These are phyloP conservation scores for Dothistroma septosporum DNA, from an alignment of 2,329 filamentous ascomycete genomes.

Conservation along the genomic window DNA sequence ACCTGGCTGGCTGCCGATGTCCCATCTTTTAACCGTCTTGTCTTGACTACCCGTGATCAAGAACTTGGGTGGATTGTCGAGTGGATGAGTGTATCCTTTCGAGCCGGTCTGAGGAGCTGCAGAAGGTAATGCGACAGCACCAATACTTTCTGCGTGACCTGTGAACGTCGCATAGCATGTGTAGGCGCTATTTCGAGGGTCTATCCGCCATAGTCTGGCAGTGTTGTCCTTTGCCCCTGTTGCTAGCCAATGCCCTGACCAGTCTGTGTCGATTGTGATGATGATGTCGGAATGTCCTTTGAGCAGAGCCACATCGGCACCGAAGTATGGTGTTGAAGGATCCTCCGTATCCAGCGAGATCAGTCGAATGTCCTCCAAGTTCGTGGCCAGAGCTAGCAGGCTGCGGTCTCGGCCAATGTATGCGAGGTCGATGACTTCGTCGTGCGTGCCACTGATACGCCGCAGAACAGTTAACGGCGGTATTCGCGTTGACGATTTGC, in stretches of 20 bases:
- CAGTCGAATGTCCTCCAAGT: constrained; percentile 87
- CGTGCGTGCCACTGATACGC: constrained; percentile 90
- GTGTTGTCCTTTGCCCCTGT: constrained; percentile 97
- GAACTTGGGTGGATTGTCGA: constrained; percentile 76
- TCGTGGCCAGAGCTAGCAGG: constrained; percentile 84
- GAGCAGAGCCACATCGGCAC: constrained; percentile 79
- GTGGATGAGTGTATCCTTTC: constrained; percentile 65
- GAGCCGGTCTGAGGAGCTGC: constrained; percentile 63
- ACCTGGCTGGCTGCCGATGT: constrained; percentile 51
- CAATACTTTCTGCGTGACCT: constrained; percentile 89
- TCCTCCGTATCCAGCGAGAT: constrained; percentile 59
- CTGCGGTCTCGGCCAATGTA: constrained; percentile 79
- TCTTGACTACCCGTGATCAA: constrained; percentile 92
- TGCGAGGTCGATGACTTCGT: constrained; percentile 92
- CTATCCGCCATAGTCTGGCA: constrained; percentile 83
- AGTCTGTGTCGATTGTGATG: constrained; percentile 89
- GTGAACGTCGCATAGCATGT: constrained; percentile 78
- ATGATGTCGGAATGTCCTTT: constrained; percentile 94
- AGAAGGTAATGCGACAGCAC: constrained; percentile 79
- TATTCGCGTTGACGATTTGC: constrained; percentile 12
- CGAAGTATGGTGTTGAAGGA: constrained; percentile 60
- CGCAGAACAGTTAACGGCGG: constrained; percentile 58
- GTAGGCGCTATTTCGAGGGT: constrained; percentile 69
- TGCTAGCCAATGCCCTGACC: constrained; percentile 94
- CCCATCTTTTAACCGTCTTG: constrained; percentile 92